Percentiles rank a stretch among this genome's conserved stretches.
phyloP scores from a whole-genome alignment of 2,329 filamentous ascomycete species.

The Scedosporium dehoogii region DNA sequence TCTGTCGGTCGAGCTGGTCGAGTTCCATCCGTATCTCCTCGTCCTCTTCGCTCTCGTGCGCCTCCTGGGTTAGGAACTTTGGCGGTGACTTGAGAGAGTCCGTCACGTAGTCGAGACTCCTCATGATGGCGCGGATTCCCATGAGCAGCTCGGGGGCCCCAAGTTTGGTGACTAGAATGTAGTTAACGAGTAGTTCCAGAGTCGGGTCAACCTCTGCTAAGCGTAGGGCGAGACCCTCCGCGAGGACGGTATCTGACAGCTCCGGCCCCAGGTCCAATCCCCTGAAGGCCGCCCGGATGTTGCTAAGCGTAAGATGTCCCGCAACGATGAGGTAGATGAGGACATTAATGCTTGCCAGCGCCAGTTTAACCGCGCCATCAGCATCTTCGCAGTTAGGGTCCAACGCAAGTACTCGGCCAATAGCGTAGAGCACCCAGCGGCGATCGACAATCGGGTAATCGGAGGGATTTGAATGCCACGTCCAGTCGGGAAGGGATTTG shows the following conservation, averaged over 20 bases:
- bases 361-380: constrained; percentile 13
- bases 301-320: constrained; percentile 50
- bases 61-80: constrained; percentile 19
- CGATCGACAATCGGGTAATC: constrained; percentile 49
- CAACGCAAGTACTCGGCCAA: constrained; percentile 52
- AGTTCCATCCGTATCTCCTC: constrained; percentile 33
- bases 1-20: constrained; percentile 52
- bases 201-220: constrained; percentile 58
- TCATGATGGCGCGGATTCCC: constrained; percentile 56
- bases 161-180: constrained; percentile 56
- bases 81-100: constrained; percentile 24
- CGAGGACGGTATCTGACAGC: constrained; percentile 31
- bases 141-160: constrained; percentile 57
- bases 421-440: constrained; percentile 53
- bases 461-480: constrained; percentile 31
- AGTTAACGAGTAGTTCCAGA: constrained; percentile 54
- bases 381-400: constrained; percentile 31
- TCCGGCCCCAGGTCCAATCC: constrained; percentile 33
- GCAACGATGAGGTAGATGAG: constrained; percentile 50
- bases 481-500: constrained; percentile 35
- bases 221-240: constrained; percentile 52
- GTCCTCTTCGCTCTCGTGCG: constrained; percentile 26
- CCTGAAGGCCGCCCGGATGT: constrained; percentile 48
- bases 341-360: constrained; percentile 41
- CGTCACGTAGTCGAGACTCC: constrained; percentile 53